A percentile compares a stretch with the other conserved stretches of the same genome.
phyloP scores from a whole-genome alignment of 2,329 filamentous ascomycete species.

The Claviceps humidiphila region DNA sequence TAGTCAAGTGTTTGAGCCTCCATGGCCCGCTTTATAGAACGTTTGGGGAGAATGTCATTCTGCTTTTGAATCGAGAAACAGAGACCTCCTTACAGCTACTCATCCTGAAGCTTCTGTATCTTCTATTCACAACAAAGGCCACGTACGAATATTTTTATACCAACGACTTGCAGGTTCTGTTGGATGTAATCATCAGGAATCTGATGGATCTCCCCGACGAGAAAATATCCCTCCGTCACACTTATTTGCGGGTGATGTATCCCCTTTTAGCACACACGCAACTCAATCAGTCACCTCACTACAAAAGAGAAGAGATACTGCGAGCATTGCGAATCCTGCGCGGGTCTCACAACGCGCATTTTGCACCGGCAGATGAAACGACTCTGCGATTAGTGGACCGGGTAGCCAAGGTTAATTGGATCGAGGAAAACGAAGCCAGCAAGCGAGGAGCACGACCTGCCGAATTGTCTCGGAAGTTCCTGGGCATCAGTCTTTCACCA shows the following conservation, averaged over 20 bases:
- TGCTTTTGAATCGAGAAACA: slow-evolving; percentile 86
- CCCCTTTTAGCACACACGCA: slow-evolving; percentile 87
- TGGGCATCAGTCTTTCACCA: slow-evolving; percentile 59
- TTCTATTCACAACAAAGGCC: slow-evolving; percentile 80
- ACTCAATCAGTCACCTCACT: slow-evolving; percentile 71
- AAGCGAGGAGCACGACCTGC: slow-evolving; percentile 23
- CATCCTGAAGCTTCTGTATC: slow-evolving; percentile 91
- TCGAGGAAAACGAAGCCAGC: slow-evolving; percentile 31
- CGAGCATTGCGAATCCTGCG: slow-evolving; percentile 59
- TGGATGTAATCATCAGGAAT: slow-evolving; percentile 94
- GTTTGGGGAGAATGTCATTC: slow-evolving; percentile 94
- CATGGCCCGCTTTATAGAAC: slow-evolving; percentile 76
- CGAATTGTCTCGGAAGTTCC: slow-evolving; percentile 42
- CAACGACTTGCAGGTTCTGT: slow-evolving; percentile 84
- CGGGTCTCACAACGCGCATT: slow-evolving; percentile 55
- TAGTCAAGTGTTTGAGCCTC: slow-evolving; percentile 79
- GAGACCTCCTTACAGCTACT: slow-evolving; percentile 89
- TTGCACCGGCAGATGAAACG: slow-evolving; percentile 69
- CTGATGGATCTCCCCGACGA: slow-evolving; percentile 90
- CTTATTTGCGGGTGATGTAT: slow-evolving; percentile 84
- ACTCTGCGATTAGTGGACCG: slow-evolving; percentile 64
- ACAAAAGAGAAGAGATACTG: slow-evolving; percentile 78
- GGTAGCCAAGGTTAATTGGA: slow-evolving; percentile 61
- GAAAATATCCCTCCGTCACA: slow-evolving; percentile 65
- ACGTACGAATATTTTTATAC: slow-evolving; percentile 99